phyloP scores from a whole-genome alignment of 352 stramenopile species.

The Pythium brachiatum region DNA sequence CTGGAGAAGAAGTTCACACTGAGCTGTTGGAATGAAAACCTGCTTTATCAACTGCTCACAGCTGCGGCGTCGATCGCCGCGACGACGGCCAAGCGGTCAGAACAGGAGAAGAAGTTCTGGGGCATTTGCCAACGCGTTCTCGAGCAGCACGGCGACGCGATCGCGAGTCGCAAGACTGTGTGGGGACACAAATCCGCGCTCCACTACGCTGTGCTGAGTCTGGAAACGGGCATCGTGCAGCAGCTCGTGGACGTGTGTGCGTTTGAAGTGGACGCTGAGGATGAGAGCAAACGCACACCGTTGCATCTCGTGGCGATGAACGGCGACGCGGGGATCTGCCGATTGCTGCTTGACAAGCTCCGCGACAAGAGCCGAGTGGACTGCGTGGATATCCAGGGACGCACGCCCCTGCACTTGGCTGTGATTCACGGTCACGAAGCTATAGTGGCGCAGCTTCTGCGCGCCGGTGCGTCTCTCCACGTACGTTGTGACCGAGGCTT shows the following conservation, averaged over 20 bases:
- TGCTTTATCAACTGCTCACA: constrained; percentile 42
- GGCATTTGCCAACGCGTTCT: constrained; percentile 32
- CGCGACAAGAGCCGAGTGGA: constrained; percentile 30
- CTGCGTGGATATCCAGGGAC: constrained; percentile 29
- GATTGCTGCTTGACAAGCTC: constrained; percentile 30
- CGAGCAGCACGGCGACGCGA: constrained; percentile 30
- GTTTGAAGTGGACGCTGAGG: constrained; percentile 43
- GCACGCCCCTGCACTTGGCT: constrained; percentile 49
- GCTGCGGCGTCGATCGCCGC: constrained; percentile 34
- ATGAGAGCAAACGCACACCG: constrained; percentile 42
- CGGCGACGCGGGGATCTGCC: constrained; percentile 42
- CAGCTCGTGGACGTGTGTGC: constrained; percentile 37
- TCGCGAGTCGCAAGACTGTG: constrained; percentile 30
- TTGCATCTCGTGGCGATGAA: constrained; percentile 45
- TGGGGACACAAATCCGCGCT: constrained; percentile 43
- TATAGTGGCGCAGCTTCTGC: constrained; percentile 35
- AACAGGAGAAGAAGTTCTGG: constrained; percentile 46
- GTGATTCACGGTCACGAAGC: constrained; percentile 45
- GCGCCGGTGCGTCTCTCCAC: constrained; percentile 35
- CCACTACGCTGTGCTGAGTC: constrained; percentile 45
- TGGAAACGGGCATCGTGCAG: constrained; percentile 33
- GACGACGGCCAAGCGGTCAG: constrained; percentile 33
- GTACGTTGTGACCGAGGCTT: constrained; percentile 34
- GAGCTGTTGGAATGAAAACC: constrained; percentile 36
- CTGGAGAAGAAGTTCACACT: constrained; percentile 27